A percentile compares a stretch with the other conserved stretches of the same genome.
Evolutionary conservation across 495 filamentous ascomycete genomes (phyloP).

Genomic region (Penicillium herquei): DNA sequence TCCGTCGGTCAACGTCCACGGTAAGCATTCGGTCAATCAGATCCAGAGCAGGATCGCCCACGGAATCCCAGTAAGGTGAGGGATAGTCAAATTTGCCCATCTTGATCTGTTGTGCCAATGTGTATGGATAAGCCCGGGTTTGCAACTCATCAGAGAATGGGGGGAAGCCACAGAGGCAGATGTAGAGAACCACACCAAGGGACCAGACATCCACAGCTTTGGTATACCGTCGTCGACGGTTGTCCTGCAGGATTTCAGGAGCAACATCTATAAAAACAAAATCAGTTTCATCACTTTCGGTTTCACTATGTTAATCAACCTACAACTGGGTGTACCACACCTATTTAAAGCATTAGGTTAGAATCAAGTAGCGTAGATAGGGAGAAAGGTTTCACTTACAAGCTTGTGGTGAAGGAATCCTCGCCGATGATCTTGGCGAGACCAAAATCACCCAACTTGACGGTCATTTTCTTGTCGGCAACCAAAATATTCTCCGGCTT

Average conservation of each 20-base stretch:
- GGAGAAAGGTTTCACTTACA: constrained; percentile 47
- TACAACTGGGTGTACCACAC: constrained; percentile 91
- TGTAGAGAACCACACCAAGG: constrained; percentile 96
- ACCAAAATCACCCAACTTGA: constrained; percentile 97
- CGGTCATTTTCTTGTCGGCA: constrained; percentile 73
- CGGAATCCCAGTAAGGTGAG: constrained; percentile 94
- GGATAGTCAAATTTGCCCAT: constrained; percentile 89
- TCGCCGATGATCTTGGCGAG: constrained; percentile 98
- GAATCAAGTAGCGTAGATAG: not conserved
- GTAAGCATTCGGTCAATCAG: constrained; percentile 95
- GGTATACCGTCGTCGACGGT: constrained; percentile 78
- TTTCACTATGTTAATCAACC: constrained; percentile 23
- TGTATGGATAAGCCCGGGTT: constrained; percentile 75
- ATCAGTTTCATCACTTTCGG: not conserved
- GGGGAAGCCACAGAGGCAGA: constrained; percentile 96
- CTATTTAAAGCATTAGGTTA: constrained; percentile 31
- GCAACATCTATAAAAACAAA: constrained; percentile 68
- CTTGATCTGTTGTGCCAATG: constrained; percentile 86
- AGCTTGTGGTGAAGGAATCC: constrained; percentile 94
- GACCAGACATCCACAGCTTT: constrained; percentile 98
- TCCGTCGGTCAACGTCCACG: constrained; percentile 77
- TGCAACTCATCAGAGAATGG: constrained; percentile 94
- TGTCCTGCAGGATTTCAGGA: constrained; percentile 86
- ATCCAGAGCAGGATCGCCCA: constrained; percentile 86
- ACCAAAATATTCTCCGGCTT: constrained; percentile 98